phyloP scores from a whole-genome alignment of 2,329 filamentous ascomycete species.

The Lachnellula occidentalis region DNA sequence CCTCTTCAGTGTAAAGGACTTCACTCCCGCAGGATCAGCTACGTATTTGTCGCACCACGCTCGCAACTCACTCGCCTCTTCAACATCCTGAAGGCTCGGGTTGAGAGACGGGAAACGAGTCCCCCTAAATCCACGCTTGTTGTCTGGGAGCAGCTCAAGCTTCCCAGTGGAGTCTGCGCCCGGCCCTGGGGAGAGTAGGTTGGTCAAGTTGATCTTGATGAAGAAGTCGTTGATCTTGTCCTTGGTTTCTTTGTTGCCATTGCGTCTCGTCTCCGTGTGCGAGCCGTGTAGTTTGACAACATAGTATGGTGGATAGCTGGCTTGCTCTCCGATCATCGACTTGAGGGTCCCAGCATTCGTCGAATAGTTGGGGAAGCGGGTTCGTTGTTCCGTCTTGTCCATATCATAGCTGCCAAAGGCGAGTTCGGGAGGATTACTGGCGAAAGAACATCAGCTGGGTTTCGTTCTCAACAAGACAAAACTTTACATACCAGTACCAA shows the following conservation, averaged over 20 bases:
- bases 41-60: slow-evolving; percentile 65
- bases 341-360: slow-evolving; percentile 19
- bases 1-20: slow-evolving; percentile 48
- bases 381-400: slow-evolving; percentile 20
- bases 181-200: slow-evolving; percentile 47
- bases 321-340: slow-evolving; percentile 25
- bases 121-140: slow-evolving; percentile 59
- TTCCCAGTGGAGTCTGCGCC: slow-evolving; percentile 33
- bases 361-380: slow-evolving; percentile 26
- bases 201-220: slow-evolving; percentile 52
- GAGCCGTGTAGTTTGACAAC: slow-evolving; percentile 29
- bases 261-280: slow-evolving; percentile 26
- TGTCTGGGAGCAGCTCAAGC: slow-evolving; percentile 49
- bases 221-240: slow-evolving; percentile 54
- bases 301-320: slow-evolving; percentile 24
- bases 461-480: not conserved
- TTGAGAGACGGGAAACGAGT: slow-evolving; percentile 49
- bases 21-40: slow-evolving; percentile 50
- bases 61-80: slow-evolving; percentile 8
- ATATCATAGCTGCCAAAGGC: slow-evolving; percentile 24
- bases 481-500: not conserved
- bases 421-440: slow-evolving; percentile 10
- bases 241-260: slow-evolving; percentile 39
- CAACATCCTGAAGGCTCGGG: slow-evolving; percentile 34
- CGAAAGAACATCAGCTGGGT: not conserved